These are phyloP conservation scores for Albophoma yamanashiensis DNA, from an alignment of 2,329 filamentous ascomycete genomes.

Conservation along the genomic window DNA sequence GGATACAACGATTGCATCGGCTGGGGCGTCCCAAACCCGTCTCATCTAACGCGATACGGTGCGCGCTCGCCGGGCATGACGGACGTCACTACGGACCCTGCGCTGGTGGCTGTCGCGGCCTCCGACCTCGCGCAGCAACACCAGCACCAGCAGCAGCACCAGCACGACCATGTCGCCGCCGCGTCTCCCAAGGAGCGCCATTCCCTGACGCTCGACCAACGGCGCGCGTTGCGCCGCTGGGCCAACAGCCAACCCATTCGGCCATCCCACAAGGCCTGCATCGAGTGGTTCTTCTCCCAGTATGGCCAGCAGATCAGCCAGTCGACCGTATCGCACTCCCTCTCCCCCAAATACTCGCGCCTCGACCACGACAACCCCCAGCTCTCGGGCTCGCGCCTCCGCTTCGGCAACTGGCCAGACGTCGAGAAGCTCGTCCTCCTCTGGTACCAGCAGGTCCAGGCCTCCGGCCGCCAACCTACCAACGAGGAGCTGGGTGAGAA, in stretches of 20 bases:
- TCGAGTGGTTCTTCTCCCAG: conserved; percentile 49
- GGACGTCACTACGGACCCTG: conserved; percentile 27
- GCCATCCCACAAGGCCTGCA: conserved; percentile 50
- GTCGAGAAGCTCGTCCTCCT: conserved; percentile 47
- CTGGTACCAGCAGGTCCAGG: conserved; percentile 42
- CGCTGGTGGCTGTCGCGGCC: conserved; percentile 21
- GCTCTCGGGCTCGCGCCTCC: conserved; percentile 50
- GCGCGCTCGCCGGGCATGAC: conserved; percentile 20
- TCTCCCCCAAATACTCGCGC: conserved; percentile 51
- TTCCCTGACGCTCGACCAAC: conserved; percentile 51
- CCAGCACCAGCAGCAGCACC: not conserved
- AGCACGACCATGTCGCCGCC: conserved; percentile 2
- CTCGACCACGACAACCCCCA: conserved; percentile 49
- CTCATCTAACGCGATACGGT: conserved; percentile 13
- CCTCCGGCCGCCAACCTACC: conserved; percentile 44
- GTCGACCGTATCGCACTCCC: conserved; percentile 51
- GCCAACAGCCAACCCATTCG: conserved; percentile 44
- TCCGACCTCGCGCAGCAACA: conserved; percentile 14
- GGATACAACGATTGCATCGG: conserved; percentile 29
- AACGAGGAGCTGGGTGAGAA: conserved; percentile 54
- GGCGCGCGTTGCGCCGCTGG: conserved; percentile 49
- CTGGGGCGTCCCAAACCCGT: conserved; percentile 15
- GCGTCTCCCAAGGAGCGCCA: conserved; percentile 37
- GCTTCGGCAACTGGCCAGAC: conserved; percentile 55
- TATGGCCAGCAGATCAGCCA: conserved; percentile 52